Evolutionary conservation across 108 stramenopile genomes (phyloP).

Genomic region (Pseudonitzschia pungens): DNA sequence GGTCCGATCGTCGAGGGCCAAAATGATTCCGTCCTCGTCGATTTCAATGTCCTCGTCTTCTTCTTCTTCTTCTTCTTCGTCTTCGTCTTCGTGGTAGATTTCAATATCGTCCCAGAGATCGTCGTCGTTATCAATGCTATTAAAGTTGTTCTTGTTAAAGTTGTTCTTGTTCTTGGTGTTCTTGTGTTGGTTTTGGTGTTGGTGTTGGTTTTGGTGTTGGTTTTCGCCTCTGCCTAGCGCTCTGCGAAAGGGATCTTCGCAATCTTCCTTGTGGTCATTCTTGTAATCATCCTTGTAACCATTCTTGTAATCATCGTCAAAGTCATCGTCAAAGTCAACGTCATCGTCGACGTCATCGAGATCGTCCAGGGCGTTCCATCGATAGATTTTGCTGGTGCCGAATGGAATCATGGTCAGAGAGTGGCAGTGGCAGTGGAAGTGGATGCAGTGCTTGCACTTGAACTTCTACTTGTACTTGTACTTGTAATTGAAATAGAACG

Average conservation of each 20-base stretch:
- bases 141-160: too few relatives aligned
- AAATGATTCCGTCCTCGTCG: background rate
- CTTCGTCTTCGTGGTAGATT: too few relatives aligned
- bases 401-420: background rate
- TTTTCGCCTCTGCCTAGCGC: too few relatives aligned
- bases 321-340: background rate
- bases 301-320: background rate
- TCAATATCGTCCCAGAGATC: background rate
- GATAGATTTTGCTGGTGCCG: background rate
- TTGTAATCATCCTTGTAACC: background rate
- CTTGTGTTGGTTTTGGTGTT: background rate
- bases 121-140: too few relatives aligned
- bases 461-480: too few relatives aligned
- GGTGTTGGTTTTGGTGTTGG: background rate
- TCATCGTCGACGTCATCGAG: background rate
- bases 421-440: too few relatives aligned
- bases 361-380: conserved; percentile 6
- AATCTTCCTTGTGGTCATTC: background rate
- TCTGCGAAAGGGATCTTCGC: background rate
- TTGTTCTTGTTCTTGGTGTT: background rate
- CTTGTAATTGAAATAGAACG: too few relatives aligned
- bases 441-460: too few relatives aligned
- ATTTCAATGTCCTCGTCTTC: background rate
- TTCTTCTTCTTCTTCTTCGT: too few relatives aligned
- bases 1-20: conserved; percentile 1